phyloP scores from a whole-genome alignment of 768 basidiomycete species.

The Rhizopogon vesiculosus region DNA sequence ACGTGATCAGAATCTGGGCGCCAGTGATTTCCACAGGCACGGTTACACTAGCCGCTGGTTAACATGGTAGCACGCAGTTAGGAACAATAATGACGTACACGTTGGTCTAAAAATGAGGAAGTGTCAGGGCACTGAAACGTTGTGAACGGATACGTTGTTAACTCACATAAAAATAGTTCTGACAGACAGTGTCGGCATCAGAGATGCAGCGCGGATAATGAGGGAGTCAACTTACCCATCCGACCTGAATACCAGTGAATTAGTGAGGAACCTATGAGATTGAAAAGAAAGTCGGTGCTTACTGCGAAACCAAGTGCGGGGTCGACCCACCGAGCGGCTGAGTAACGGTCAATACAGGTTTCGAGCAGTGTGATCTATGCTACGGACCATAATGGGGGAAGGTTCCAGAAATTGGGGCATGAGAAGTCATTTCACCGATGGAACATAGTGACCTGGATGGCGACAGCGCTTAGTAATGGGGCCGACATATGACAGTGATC shows the following conservation, averaged over 20 bases:
- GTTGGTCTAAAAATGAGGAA: not conserved
- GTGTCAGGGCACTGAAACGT: not conserved
- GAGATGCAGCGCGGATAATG: not conserved
- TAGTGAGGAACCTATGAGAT: not conserved
- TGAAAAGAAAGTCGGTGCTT: constrained; percentile 22
- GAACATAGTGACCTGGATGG: constrained; percentile 50
- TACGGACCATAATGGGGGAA: constrained; percentile 65
- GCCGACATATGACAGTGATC: constrained; percentile 20
- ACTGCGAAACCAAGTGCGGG: constrained; percentile 55
- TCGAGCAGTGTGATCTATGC: not conserved
- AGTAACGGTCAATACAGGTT: not conserved
- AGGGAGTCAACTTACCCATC: constrained; percentile 34
- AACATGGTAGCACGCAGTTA: not conserved
- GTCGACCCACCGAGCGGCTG: constrained; percentile 55
- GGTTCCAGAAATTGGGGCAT: constrained; percentile 73
- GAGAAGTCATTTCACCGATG: constrained; percentile 76
- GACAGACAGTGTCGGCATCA: not conserved
- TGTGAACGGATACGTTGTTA: constrained; percentile 32
- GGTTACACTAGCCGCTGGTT: constrained; percentile 39
- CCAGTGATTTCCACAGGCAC: constrained; percentile 75
- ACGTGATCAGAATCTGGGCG: constrained; percentile 61
- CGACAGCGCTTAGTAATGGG: not conserved
- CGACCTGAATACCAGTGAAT: constrained; percentile 9
- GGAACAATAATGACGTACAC: constrained; percentile 1
- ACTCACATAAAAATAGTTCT: constrained; percentile 54